Base-by-base conservation (phyloP, 106 monocot species). In the Allium sativum region DNA sequence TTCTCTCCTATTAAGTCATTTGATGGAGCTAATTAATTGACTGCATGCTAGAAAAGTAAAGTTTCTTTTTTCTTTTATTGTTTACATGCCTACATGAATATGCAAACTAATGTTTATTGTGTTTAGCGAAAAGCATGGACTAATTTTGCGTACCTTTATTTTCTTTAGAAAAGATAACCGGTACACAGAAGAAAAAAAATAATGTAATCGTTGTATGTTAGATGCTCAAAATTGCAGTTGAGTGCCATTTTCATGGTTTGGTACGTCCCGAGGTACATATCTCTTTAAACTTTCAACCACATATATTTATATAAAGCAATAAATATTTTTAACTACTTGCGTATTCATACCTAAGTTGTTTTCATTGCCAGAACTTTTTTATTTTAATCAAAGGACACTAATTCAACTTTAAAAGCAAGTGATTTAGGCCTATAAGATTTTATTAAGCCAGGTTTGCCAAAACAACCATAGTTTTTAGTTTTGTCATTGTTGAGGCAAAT, bases 391-490 rank as follows among this genome's bases (percentile, higher is more conserved):
- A 79, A 55, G 7, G 65, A 67, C 9, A 78, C 83, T 56, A 81
- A 94, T 45, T 89, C 94, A 48, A 70, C 83, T 11, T 76, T 94
- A 40, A 94, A 89, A 68, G 94, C 94, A 55, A 94, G 89, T 53
- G 94, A 95, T 68, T 95, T 95, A 79, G 94, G 94, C 19, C 78
- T 95, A 40, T 95, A 89, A 18, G 86, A 90, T 78, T 90, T 79
- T 70, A 95, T 95, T 64, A 76, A 68, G 62, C 86, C 90, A 79
- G 94, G 94, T 89, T 9, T 18, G 73, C 69, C 8, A 2, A 31
- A 31, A 31, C 31, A 31, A 31, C 31, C 31, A 31, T 31, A 31
- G 31, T 31, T 31, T 31, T n/a, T n/a, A n/a, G n/a, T n/a, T n/a
- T n/a, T n/a, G n/a, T n/a, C n/a, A n/a, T n/a, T n/a, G n/a, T n/a